Percentiles rank a stretch among this genome's conserved stretches.
Evolutionary conservation across 2,329 filamentous ascomycete genomes (phyloP).

Genomic region (Alternaria atra): DNA sequence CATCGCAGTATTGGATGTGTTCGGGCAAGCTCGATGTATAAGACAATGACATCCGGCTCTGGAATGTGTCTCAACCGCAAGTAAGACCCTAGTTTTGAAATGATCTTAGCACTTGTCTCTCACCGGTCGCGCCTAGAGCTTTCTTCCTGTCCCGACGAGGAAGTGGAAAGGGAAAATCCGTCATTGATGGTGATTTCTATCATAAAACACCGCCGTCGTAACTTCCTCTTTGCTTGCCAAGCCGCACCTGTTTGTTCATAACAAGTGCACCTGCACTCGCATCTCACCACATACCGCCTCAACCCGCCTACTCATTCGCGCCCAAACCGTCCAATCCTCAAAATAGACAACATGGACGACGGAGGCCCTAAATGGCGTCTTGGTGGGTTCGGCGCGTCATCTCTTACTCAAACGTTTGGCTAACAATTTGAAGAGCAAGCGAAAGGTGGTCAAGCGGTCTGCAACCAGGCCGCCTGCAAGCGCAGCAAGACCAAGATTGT

Average conservation of each 20-base stretch:
- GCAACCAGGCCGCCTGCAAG: slow-evolving; percentile 77
- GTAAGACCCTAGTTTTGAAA: not conserved
- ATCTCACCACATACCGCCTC: not conserved
- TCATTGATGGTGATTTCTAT: too few species aligned
- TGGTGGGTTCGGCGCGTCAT: slow-evolving; percentile 4
- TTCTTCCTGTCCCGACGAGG: not conserved
- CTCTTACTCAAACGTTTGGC: not conserved
- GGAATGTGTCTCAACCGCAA: too few species aligned
- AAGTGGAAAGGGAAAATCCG: not conserved
- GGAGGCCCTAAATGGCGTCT: slow-evolving; percentile 27
- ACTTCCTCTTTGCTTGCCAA: slow-evolving; percentile 9
- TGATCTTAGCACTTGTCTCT: not conserved
- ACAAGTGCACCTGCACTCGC: not conserved
- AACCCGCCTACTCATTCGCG: too few species aligned
- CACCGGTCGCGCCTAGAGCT: not conserved
- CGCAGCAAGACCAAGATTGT: slow-evolving; percentile 64
- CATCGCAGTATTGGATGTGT: not conserved
- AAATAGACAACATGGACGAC: not conserved
- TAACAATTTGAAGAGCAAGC: slow-evolving; percentile 20
- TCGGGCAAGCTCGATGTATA: not conserved
- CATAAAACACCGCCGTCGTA: not conserved
- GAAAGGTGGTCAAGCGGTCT: slow-evolving; percentile 48
- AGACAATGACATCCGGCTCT: not conserved
- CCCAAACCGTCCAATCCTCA: not conserved
- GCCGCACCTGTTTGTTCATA: not conserved